phyloP scores from a whole-genome alignment of 257 asterid species.

The Nicotiana paniculata region DNA sequence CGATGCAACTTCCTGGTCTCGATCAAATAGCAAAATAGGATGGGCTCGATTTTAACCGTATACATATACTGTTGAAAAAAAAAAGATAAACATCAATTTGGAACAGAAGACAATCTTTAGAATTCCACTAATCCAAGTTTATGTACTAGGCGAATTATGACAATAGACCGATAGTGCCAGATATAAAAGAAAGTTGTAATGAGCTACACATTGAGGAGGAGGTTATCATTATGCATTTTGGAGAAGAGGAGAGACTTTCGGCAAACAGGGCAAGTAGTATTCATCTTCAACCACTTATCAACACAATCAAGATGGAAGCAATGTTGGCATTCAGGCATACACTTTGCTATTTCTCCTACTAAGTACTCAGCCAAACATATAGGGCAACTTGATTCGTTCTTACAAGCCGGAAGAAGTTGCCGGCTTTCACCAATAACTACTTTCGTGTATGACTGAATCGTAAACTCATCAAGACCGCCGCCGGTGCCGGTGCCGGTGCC shows the following conservation, averaged over 20 bases:
- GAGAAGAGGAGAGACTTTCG: conserved; percentile 17
- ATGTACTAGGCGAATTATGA: background rate
- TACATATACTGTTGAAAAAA: background rate
- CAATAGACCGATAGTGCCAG: background rate
- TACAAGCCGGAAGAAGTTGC: conserved; percentile 8
- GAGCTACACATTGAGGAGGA: background rate
- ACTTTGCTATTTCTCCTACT: conserved; percentile 22
- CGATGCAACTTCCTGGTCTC: too few relatives aligned
- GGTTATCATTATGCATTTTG: background rate
- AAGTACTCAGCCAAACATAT: conserved; percentile 35
- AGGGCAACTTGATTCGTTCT: conserved; percentile 20
- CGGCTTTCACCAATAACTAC: conserved; percentile 18
- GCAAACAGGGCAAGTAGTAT: conserved; percentile 34
- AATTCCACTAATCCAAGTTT: background rate
- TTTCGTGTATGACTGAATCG: conserved; percentile 18
- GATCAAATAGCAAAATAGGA: too few relatives aligned
- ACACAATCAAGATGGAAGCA: conserved; percentile 36
- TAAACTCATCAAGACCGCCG: conserved; percentile 13
- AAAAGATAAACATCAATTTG: background rate
- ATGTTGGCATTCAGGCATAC: conserved; percentile 32
- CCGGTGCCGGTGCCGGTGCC: background rate
- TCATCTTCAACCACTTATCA: conserved; percentile 28
- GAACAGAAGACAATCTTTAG: background rate
- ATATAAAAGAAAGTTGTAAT: background rate
- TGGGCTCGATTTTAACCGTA: too few relatives aligned